Base-by-base conservation (phyloP, 2,329 filamentous ascomycete genomes). In the Ilyonectria sp. region DNA sequence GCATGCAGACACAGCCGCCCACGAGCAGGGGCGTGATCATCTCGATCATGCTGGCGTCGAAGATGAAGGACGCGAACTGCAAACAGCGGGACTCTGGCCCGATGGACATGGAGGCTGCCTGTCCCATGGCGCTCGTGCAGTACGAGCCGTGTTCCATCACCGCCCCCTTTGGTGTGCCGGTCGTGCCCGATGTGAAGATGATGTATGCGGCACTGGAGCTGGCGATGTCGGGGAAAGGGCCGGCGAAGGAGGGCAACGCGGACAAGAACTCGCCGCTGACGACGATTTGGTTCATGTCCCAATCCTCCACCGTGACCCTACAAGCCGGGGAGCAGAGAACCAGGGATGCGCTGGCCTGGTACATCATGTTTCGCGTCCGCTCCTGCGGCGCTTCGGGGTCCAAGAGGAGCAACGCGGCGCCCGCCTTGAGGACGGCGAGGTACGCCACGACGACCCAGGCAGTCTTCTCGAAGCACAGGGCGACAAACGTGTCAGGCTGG, bases 11-110 rank as follows among this genome's bases (percentile, higher is more conserved):
- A 1, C 66, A 69, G 2, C 69, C 75, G 1, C 73, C 75, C 3
- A 62, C 53, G 9, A 69, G 37, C 8, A 77, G 69, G 0, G 74
- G 61, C 0, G 67, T 73, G 37, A 76, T 35, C 9, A 76, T 72
- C 26, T 76, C 74, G 1, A 57, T 57, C 11, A 88, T 75, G 44
- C 81, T 83, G 1, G 82, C 82, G 63, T 89, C 86, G 54, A 88
- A 88, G 1, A 83, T 84, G 69, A 85, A 86, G 6, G 82, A 82
- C 4, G 84, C 83, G 62, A 86, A 86, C 61, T 87, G 85, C 49
- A 89, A 67, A 5, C 23, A 40, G n/a, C 64, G 64, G 15, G 64
- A 89, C 84, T 3, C 90, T 83, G 7, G 87, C 87, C 1, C 74
- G 76, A 8, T 74, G 75, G 85, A 0, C 82, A 82, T 2, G 40